Evolutionary conservation across 345 rosid species (phyloP).

Genomic region (Gossypium herbaceum): DNA sequence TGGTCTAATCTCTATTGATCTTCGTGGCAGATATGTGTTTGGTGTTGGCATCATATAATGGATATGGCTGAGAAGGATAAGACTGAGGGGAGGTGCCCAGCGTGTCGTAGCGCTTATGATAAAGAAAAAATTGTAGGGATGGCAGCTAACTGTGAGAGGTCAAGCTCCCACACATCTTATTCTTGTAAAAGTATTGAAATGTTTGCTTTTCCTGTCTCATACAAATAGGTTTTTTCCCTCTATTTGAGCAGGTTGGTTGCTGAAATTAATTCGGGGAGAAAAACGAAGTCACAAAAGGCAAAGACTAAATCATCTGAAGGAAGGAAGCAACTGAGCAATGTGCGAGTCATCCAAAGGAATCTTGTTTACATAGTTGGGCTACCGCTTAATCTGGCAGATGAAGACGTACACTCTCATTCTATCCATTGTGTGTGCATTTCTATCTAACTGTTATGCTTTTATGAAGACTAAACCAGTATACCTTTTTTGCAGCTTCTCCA

Average conservation of each 20-base stretch:
- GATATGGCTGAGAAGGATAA: slow-evolving; percentile 96
- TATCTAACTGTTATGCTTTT: background rate
- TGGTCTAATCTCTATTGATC: background rate
- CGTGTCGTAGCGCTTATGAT: slow-evolving; percentile 88
- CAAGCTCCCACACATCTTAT: background rate
- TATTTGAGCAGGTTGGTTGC: slow-evolving; percentile 48
- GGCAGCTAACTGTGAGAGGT: slow-evolving; percentile 69
- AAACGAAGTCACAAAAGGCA: slow-evolving; percentile 57
- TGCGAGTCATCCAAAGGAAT: slow-evolving; percentile 78
- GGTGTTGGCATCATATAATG: slow-evolving; percentile 97
- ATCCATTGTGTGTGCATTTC: background rate
- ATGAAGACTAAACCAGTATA: background rate
- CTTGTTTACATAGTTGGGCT: slow-evolving; percentile 88
- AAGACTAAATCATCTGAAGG: slow-evolving; percentile 67
- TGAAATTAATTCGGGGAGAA: slow-evolving; percentile 62
- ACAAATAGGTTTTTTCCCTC: background rate
- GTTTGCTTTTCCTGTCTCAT: background rate
- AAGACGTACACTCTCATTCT: slow-evolving; percentile 49
- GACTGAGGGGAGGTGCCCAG: slow-evolving; percentile 88
- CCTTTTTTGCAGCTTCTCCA: slow-evolving; percentile 65
- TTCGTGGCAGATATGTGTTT: slow-evolving; percentile 69
- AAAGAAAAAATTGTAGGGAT: slow-evolving; percentile 87
- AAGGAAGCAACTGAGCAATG: slow-evolving; percentile 74
- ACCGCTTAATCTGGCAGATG: slow-evolving; percentile 86
- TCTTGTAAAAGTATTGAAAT: background rate